Conservation (phyloP, 2,329 filamentous ascomycete genomes). For the Fusarium sp. region DNA sequence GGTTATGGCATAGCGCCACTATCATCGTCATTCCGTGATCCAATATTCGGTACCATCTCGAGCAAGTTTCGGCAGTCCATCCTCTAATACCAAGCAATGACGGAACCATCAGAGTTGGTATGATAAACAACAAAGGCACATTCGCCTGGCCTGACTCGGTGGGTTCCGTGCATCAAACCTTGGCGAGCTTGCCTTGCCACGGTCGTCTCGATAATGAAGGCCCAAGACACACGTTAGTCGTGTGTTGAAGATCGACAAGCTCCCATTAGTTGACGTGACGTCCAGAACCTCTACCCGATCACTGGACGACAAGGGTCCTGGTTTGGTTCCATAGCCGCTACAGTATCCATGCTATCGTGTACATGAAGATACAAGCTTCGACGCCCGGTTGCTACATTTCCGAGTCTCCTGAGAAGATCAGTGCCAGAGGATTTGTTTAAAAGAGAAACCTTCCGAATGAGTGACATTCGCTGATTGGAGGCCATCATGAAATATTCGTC, state of each 20-base stretch:
- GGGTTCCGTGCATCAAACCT: not conserved
- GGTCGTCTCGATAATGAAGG: conserved; percentile 6
- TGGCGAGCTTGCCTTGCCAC: not conserved
- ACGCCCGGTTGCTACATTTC: conserved; percentile 10
- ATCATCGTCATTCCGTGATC: conserved; percentile 9
- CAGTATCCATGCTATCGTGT: conserved; percentile 16
- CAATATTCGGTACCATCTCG: not conserved
- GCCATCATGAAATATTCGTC: conserved; percentile 1
- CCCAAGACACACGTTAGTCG: not conserved
- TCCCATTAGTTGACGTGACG: conserved; percentile 21
- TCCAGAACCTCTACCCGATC: conserved; percentile 13
- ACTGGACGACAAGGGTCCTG: conserved; percentile 25
- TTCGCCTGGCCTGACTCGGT: not conserved
- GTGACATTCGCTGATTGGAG: not conserved
- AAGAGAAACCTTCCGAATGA: not conserved
- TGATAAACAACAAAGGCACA: not conserved
- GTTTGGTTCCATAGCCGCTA: conserved; percentile 31
- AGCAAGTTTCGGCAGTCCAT: conserved; percentile 11
- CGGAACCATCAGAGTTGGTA: not conserved
- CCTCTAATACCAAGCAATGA: conserved; percentile 11
- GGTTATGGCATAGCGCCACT: not conserved
- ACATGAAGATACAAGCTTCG: conserved; percentile 24
- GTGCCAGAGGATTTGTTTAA: not conserved
- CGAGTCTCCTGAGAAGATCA: not conserved
- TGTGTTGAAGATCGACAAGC: conserved; percentile 23